Percentiles rank a stretch among this genome's conserved stretches.
Conservation (phyloP, 257 asterid genomes). For the Mitragyna speciosa region DNA sequence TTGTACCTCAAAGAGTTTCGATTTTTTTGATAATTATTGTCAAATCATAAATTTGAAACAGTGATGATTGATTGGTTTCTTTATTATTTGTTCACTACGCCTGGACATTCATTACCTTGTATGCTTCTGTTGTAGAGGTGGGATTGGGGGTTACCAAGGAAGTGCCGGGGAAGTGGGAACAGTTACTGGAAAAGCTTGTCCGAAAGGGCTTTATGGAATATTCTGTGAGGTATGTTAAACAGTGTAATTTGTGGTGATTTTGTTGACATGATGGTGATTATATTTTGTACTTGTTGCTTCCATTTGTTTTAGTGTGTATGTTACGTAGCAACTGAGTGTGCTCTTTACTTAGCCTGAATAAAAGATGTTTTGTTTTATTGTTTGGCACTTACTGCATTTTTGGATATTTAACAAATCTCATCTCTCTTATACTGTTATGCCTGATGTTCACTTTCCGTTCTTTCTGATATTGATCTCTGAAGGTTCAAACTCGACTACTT, state of each 20-base stretch:
- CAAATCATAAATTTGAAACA: neutral
- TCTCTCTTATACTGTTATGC: neutral
- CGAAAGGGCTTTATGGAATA: conserved; percentile 88
- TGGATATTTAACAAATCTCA: neutral
- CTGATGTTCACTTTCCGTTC: neutral
- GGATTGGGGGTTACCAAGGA: conserved; percentile 69
- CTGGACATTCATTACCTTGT: neutral
- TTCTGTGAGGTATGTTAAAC: conserved; percentile 66
- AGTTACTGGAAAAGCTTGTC: conserved; percentile 91
- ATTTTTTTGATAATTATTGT: neutral
- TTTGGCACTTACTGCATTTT: neutral
- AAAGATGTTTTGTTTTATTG: too few relatives aligned
- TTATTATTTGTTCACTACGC: neutral
- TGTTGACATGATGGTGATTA: neutral
- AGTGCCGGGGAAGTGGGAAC: conserved; percentile 81
- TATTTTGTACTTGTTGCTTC: neutral
- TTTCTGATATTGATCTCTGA: neutral
- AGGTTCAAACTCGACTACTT: conserved; percentile 1
- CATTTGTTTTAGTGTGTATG: neutral
- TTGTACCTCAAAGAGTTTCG: neutral
- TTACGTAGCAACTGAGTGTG: neutral
- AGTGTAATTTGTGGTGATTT: conserved; percentile 12
- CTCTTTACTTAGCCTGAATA: neutral
- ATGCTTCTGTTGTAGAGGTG: conserved; percentile 64
- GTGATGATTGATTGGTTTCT: neutral